phyloP scores from a whole-genome alignment of 108 stramenopile species.

The Pseudonitzschia multiseries region DNA sequence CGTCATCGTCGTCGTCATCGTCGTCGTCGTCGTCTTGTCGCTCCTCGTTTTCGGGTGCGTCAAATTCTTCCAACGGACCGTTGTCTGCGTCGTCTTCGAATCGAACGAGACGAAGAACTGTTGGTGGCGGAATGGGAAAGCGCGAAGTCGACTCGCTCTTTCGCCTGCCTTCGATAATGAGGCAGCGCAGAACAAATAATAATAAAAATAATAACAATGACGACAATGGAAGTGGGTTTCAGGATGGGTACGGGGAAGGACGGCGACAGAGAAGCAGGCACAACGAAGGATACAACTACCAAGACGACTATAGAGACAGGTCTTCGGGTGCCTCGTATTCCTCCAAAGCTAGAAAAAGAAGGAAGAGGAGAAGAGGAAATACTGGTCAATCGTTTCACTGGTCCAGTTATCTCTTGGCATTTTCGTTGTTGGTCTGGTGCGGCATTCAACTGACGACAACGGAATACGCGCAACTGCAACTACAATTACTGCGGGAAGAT shows the following conservation, averaged over 20 bases:
- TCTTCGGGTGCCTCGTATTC: constrained; percentile 1
- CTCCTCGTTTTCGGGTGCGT: background rate
- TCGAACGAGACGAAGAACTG: background rate
- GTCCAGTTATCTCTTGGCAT: background rate
- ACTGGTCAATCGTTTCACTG: background rate
- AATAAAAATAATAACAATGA: too few relatives aligned
- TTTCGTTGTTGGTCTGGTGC: constrained; percentile 8
- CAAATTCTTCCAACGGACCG: background rate
- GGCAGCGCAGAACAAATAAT: background rate
- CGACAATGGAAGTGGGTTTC: too few relatives aligned
- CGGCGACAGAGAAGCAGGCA: background rate
- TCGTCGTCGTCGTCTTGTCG: background rate
- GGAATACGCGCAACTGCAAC: constrained; percentile 1
- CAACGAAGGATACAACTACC: background rate
- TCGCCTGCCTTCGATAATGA: constrained; percentile 1
- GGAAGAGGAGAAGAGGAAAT: background rate
- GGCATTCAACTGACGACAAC: constrained; percentile 10
- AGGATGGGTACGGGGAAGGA: background rate
- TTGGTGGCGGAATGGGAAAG: background rate
- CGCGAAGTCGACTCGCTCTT: background rate
- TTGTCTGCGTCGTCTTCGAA: background rate
- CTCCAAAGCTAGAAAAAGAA: constrained; percentile 5
- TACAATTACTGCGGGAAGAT: background rate
- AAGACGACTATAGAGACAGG: background rate
- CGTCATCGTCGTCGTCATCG: constrained; percentile 7